Evolutionary conservation across 768 basidiomycete species (phyloP), one percentile per base, ranked within the genome.

Genomic region (Coprinopsis cinerea): DNA sequence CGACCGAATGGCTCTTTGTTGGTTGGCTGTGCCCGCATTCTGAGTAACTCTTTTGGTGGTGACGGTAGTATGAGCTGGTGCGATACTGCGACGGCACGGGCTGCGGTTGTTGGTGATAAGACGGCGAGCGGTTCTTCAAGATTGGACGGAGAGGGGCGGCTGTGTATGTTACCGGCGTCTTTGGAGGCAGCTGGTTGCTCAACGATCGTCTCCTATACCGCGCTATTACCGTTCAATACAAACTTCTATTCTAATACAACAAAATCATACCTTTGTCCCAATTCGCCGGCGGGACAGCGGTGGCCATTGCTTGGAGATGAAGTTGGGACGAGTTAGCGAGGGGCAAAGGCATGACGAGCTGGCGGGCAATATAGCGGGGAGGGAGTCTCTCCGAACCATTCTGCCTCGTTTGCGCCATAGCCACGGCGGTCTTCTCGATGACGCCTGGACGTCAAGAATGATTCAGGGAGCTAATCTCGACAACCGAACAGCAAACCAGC

Each of bases 71-170:
- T n/a, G n/a, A n/a, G n/a, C n/a, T n/a, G n/a, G n/a, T n/a, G n/a
- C n/a, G n/a, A n/a, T n/a, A n/a, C n/a, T n/a, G n/a, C 5, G 47
- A n/a, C 35, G 17, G 15, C 36, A 32, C n/a, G n/a, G n/a, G 15
- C 30, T 32, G 30, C 30, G 15, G 30, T 7, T 9, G 30, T 32
- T 36, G 35, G 13, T 18, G 22, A 5, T 32, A 23, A 4, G 47
- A 36, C 10, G 32, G 47, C 2, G 47, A 36, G 4, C 47, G 17
- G 34, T 28, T 30, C 47, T 48, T 48, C 4, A 37, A 18, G 35
- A 25, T 32, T 23, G 45, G 47, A 22, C 47, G 27, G 32, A 30
- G 45, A 34, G 45, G 47, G 9, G 47, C 32, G 23, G 47, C 30
- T 36, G 18, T 22, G 35, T 15, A 35, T 39, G n/a, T 34, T 30